A percentile compares a stretch with the other conserved stretches of the same genome.
Conservation (phyloP, 345 rosid species). For the Nephelium lappaceum region DNA sequence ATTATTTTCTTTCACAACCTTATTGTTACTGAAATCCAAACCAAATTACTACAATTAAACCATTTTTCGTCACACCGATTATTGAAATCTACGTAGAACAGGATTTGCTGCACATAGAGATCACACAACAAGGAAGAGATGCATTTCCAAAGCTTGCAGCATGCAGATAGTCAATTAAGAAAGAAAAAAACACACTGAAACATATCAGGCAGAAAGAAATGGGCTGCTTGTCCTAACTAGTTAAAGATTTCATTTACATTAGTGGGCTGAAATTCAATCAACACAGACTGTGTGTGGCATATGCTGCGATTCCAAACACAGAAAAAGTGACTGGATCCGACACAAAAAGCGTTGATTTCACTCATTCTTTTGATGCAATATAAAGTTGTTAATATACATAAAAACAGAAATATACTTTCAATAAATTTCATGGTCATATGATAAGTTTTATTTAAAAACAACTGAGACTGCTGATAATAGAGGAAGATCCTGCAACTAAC, state of each 20-base stretch:
- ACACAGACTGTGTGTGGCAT: neutral
- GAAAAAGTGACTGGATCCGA: neutral
- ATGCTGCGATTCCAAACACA: conserved; percentile 1
- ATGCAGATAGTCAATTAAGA: neutral
- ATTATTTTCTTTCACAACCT: neutral
- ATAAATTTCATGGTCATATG: neutral
- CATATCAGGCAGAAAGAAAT: neutral
- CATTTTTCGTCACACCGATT: neutral
- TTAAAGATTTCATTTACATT: neutral
- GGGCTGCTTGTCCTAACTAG: neutral
- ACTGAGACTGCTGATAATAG: neutral
- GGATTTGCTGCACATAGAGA: neutral
- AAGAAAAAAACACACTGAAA: neutral
- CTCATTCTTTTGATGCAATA: neutral
- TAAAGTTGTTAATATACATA: neutral
- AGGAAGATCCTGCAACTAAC: neutral
- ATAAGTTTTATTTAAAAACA: neutral
- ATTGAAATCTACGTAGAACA: neutral
- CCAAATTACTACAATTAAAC: neutral
- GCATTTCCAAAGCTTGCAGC: neutral
- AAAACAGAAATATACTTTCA: neutral
- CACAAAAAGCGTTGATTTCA: neutral
- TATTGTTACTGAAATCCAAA: neutral
- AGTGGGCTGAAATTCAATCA: neutral
- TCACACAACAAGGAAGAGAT: neutral